Conservation (phyloP, 768 basidiomycete species). For the Paxillus involutus region DNA sequence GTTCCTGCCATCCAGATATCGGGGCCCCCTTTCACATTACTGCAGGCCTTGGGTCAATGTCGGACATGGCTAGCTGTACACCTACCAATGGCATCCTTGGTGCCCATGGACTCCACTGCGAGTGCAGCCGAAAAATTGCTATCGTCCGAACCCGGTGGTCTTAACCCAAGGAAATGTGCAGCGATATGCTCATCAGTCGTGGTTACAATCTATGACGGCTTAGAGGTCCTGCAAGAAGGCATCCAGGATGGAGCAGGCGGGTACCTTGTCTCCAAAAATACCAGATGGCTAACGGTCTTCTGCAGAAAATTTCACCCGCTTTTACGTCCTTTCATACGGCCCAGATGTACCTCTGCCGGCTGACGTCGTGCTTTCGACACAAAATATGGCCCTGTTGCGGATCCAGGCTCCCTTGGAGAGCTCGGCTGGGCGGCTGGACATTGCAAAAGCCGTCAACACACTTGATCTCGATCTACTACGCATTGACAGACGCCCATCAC, state of each 20-base stretch:
- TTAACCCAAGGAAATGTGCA: constrained; percentile 50
- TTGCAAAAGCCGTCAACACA: constrained; percentile 27
- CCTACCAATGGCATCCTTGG: constrained; percentile 50
- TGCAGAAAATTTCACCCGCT: constrained; percentile 68
- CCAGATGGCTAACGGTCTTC: neutral
- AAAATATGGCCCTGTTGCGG: constrained; percentile 40
- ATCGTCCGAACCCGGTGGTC: constrained; percentile 32
- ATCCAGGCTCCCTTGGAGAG: constrained; percentile 16
- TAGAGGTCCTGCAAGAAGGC: constrained; percentile 57
- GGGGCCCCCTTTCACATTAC: neutral
- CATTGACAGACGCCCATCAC: constrained; percentile 65
- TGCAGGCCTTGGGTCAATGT: constrained; percentile 79
- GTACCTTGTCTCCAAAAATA: neutral
- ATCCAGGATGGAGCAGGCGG: constrained; percentile 55
- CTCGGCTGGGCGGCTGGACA: constrained; percentile 2
- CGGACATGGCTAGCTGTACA: constrained; percentile 52
- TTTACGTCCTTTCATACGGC: constrained; percentile 55
- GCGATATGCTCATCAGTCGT: constrained; percentile 77
- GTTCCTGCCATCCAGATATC: constrained; percentile 9
- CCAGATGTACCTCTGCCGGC: constrained; percentile 29
- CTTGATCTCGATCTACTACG: constrained; percentile 48
- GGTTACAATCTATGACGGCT: constrained; percentile 54
- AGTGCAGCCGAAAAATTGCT: constrained; percentile 54
- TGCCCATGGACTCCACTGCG: constrained; percentile 72
- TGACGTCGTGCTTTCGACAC: constrained; percentile 17